Base-by-base conservation (phyloP, 495 filamentous ascomycete genomes). In the Tetracladium setigerum region DNA sequence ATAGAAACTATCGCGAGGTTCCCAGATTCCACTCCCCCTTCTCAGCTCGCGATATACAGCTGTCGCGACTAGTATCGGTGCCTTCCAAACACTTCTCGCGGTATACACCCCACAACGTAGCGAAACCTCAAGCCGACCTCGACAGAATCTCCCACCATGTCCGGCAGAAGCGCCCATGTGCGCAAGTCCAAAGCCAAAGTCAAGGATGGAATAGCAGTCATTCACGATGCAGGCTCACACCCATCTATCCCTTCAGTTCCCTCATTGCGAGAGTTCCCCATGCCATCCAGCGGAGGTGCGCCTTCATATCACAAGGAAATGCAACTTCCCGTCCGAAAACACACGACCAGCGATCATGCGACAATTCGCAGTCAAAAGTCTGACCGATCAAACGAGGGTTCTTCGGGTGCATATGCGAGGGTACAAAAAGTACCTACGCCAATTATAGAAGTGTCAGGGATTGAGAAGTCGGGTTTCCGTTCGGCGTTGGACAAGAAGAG, bases 101-200 rank as follows among this genome's bases (percentile, higher is more conserved):
- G n/a, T n/a, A n/a, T n/a, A n/a, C n/a, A n/a, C n/a, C n/a, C n/a
- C n/a, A n/a, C n/a, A n/a, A n/a, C n/a, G n/a, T n/a, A 27, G 22
- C 22, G 22, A 27, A 27, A 3, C 22, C 22, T 7, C 22, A 27
- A 3, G 3, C 22, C 3, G 22, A 27, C 22, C 7, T 7, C 22
- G 7, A 27, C 22, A 27, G 3, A 27, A 27, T 7, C 37, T 10
- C 13, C 15, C 39, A 65, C 36, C 46, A 77, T 77, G 73, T 77
- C 73, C n/a, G 73, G 73, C 41, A 62, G 73, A 38, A 77, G 73
- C 53, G 73, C 73, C 14, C 68, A 73, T 54, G 71, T 75, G 48
- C 65, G 73, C 46, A 77, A 75, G 55, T 71, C 72, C 62, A 73
- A 69, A 56, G 70, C 67, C 0, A 67, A 70, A 38, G 60, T 62